phyloP scores from a whole-genome alignment of 371 early-diverging fungal species.

The Lichtheimia hyalospora region DNA sequence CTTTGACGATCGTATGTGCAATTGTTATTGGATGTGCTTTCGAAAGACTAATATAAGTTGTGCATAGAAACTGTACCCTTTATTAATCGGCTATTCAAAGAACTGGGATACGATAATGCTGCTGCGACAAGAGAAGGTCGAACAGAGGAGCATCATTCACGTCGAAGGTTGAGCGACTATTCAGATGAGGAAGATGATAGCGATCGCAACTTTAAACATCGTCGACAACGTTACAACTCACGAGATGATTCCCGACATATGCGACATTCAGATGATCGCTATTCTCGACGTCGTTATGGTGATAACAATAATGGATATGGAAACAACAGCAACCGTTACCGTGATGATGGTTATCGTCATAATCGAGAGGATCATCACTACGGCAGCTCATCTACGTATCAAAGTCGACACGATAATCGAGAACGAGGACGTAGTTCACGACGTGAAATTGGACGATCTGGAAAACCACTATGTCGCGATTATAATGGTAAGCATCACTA shows the following conservation, averaged over 20 bases:
- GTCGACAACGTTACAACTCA: conserved; percentile 54
- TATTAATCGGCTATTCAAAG: conserved; percentile 62
- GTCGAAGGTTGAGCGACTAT: conserved; percentile 37
- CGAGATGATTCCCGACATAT: conserved; percentile 27
- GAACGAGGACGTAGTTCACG: conserved; percentile 32
- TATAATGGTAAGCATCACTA: conserved; percentile 63
- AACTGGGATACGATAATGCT: conserved; percentile 24
- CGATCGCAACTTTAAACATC: conserved; percentile 75
- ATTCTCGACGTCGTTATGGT: conserved; percentile 27
- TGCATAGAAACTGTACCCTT: conserved; percentile 66
- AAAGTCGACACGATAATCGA: conserved; percentile 14
- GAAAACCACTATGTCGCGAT: conserved; percentile 64
- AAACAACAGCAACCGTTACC: conserved; percentile 8
- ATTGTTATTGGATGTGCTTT: neutral
- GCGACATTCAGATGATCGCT: conserved; percentile 12
- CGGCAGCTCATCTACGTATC: conserved; percentile 27
- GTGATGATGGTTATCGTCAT: conserved; percentile 17
- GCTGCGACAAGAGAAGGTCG: conserved; percentile 17
- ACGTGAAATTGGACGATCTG: conserved; percentile 27
- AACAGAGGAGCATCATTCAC: conserved; percentile 6
- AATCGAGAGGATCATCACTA: conserved; percentile 15
- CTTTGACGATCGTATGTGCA: conserved; percentile 51
- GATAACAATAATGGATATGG: conserved; percentile 18
- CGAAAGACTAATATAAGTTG: neutral
- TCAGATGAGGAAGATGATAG: conserved; percentile 67